Evolutionary conservation across 192 early-diverging fungal species (phyloP), one percentile per base, ranked within the genome.

Genomic region (Diversispora eburnea): DNA sequence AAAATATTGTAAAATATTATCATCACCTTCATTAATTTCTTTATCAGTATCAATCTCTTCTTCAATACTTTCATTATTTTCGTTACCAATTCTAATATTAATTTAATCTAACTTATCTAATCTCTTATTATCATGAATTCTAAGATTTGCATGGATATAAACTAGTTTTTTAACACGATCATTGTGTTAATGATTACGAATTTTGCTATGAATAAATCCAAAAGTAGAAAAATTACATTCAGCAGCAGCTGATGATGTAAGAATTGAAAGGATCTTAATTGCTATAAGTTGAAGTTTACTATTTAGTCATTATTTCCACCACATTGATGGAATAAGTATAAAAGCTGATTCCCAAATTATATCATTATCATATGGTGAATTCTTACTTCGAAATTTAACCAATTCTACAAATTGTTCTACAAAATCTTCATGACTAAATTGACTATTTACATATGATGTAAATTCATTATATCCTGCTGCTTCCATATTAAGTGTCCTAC

Each of bases 191-290:
- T 13, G 20, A 61, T 61, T 61, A 39, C 4, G 59, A 61, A 61
- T 22, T 61, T 61, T 61, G 39, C 33, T 61, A 13, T 61, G 25
- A 60, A 60, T 60, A 60, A 60, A 60, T 9, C 22, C 58, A 60
- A 60, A 60, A 1, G 25, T 60, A 41, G 33, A 61, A 42, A 61
- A 61, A 61, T 61, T 61, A 15, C 25, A 7, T 61, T 61, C 25
- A 15, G 25, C 59, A 39, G 33, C 13, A 39, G 33, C 9, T 15
- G 59, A 61, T 41, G 3, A 61, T 61, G 9, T 61, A 13, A 9
- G 3, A 61, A 61, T 61, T 61, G 3, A 39, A 61, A 61, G 33
- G 39, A 61, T 0, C 39, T 9, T 49, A 13, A 49, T 49, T 10
- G 48, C 0, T 3, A 49, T 49, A 10, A 2, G 48, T 49, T 49